Base-by-base conservation (phyloP, 1,139 yeast species). In the Casaregolazyma lundiana region DNA sequence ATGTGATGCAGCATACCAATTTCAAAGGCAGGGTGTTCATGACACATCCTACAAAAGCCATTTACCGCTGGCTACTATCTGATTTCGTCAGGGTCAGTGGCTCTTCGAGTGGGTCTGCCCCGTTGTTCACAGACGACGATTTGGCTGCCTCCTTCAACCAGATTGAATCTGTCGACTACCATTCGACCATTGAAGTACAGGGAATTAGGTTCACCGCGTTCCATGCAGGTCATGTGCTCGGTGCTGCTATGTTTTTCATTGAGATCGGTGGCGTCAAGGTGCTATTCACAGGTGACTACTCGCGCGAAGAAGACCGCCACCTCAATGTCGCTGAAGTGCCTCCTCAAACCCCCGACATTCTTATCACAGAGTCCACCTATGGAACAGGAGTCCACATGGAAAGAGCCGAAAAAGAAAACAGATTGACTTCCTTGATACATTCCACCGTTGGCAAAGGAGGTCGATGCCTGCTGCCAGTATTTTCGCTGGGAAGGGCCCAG, bases 41-140 rank as follows among this genome's bases (percentile, higher is more conserved):
- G 99, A 92, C 98, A 20, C 97, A 92, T 64, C 98, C 99, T 6
- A 92, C 98, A 1, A 94, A 94, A 68, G 98, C 98, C 30, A 92
- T 92, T 50, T 92, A 90, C 63, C 76, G 96, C 53, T 92, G 98
- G 98, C 74, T 92, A 46, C 68, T 92, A 50, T 84, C 90, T 51
- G 99, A 92, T 72, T 94, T 90, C 60, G 97, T 92, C 19, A 76
- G 94, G 59, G 97, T 92, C 29, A 88, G 96, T 13, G 66, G 76
- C 1, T 72, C 61, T n/a, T 66, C 71, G 69, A 63, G 81, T 73
- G 52, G 59, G 8, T 53, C 53, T 24, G 61, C 59, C 19, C 66
- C 69, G 52, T 71, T 92, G 45, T 94, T 89, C 65, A 83, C 95
- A 0, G 96, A 90, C 59, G 96, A 87, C 45, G 99, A 92, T 67